Conservation (phyloP, 1,284 basidiomycete species). For the Cryptococcus sp. region DNA sequence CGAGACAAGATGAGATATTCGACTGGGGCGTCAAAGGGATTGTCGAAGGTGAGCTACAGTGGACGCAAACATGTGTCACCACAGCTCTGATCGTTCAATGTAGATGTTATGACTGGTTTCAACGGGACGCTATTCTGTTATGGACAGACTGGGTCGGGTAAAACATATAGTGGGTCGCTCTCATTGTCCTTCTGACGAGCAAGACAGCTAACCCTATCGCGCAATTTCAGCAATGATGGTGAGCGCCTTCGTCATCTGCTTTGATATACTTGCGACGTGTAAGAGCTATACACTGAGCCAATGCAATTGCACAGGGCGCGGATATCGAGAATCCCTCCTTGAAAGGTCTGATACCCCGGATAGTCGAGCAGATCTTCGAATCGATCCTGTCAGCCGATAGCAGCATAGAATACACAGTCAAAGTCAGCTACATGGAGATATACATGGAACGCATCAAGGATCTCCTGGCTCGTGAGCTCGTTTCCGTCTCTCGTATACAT, state of each 20-base stretch:
- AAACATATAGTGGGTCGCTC: conserved; percentile 67
- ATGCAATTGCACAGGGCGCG: conserved; percentile 70
- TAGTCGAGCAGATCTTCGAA: conserved; percentile 98
- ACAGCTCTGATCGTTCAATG: conserved; percentile 6
- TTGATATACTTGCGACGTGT: too few relatives aligned
- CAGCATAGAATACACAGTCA: conserved; percentile 96
- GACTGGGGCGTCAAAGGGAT: conserved; percentile 95
- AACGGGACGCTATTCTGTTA: conserved; percentile 99
- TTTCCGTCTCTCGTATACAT: not conserved
- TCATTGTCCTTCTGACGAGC: not conserved
- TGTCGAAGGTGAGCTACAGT: conserved; percentile 42
- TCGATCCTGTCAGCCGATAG: conserved; percentile 94
- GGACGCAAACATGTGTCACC: not conserved
- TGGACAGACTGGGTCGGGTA: conserved; percentile 96
- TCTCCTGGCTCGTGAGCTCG: conserved; percentile 84
- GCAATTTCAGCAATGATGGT: conserved; percentile 79
- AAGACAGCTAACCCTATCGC: conserved; percentile 3
- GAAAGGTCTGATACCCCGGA: conserved; percentile 96
- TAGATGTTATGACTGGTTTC: conserved; percentile 98
- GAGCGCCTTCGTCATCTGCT: not conserved
- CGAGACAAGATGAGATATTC: conserved; percentile 92
- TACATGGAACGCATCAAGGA: conserved; percentile 97
- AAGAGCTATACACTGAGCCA: too few relatives aligned
- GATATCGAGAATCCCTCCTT: conserved; percentile 91
- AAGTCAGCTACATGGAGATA: conserved; percentile 99